A percentile compares a stretch with the other conserved stretches of the same genome.
Evolutionary conservation across 331 rosid species (phyloP).

Genomic region (Telfairia occidentalis): DNA sequence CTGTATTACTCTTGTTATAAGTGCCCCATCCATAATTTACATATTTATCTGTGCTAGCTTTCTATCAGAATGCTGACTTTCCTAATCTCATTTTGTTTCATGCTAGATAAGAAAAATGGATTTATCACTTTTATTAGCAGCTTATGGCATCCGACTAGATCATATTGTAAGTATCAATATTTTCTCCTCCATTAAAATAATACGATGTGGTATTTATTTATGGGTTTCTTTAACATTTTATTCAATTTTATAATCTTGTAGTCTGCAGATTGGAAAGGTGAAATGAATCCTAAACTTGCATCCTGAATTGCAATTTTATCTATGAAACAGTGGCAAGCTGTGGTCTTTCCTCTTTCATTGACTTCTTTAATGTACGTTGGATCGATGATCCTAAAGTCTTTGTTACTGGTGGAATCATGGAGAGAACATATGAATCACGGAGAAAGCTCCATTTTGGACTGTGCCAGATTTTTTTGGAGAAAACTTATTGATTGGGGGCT

Average conservation of each 20-base stretch:
- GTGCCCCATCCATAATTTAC: not conserved
- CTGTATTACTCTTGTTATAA: not conserved
- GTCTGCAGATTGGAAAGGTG: slow-evolving; percentile 41
- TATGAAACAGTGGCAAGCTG: slow-evolving; percentile 94
- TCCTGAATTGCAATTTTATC: slow-evolving; percentile 62
- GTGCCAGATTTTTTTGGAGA: slow-evolving; percentile 15
- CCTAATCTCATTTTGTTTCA: slow-evolving; percentile 9
- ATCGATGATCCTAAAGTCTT: slow-evolving; percentile 49
- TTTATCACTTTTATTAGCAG: slow-evolving; percentile 25
- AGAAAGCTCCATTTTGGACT: slow-evolving; percentile 32
- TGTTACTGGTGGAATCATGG: slow-evolving; percentile 42
- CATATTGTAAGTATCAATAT: slow-evolving; percentile 53
- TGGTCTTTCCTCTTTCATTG: slow-evolving; percentile 63
- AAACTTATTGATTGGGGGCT: slow-evolving; percentile 23
- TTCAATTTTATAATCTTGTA: slow-evolving; percentile 26
- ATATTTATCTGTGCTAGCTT: not conserved
- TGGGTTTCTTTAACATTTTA: slow-evolving; percentile 19
- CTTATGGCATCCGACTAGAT: slow-evolving; percentile 62
- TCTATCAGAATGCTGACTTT: slow-evolving; percentile 10
- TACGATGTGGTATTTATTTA: not conserved
- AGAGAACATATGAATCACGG: slow-evolving; percentile 26
- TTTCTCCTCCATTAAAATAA: not conserved
- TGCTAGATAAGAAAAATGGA: slow-evolving; percentile 49
- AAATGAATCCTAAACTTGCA: slow-evolving; percentile 40
- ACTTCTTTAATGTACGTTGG: slow-evolving; percentile 77